Percentiles rank a stretch among this genome's conserved stretches.
phyloP scores from a whole-genome alignment of 2,329 filamentous ascomycete genomes.

The Monilinia aucupariae region DNA sequence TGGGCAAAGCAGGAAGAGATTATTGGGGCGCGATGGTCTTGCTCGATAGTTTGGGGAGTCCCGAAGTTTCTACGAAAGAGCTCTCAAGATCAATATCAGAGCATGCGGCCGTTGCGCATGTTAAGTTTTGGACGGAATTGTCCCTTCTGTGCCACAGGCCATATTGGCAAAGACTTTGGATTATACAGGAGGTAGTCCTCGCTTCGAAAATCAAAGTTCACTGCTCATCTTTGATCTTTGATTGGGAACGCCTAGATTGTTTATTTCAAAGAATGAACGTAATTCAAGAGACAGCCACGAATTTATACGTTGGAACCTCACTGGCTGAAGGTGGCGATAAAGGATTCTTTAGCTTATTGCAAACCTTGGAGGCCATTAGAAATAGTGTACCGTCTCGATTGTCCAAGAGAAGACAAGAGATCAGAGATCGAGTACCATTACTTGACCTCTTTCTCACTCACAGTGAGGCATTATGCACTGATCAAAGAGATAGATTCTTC shows the following conservation, averaged over 20 bases:
- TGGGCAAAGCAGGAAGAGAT: conserved; percentile 13
- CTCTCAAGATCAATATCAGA: conserved; percentile 4
- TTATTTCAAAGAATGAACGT: conserved; percentile 5
- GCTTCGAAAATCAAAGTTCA: conserved; percentile 14
- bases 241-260: conserved; percentile 13
- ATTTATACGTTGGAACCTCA: not conserved
- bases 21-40: conserved; percentile 16
- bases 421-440: conserved; percentile 1
- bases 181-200: conserved; percentile 17
- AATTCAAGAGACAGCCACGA: not conserved
- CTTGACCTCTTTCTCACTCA: conserved; percentile 17
- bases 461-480: conserved; percentile 12
- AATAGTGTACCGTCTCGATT: conserved; percentile 10
- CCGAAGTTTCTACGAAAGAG: conserved; percentile 5
- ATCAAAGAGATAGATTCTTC: conserved; percentile 16
- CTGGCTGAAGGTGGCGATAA: not conserved
- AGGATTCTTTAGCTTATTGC: conserved; percentile 4
- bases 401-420: conserved; percentile 10
- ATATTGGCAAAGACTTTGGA: conserved; percentile 16
- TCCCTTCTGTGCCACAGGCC: conserved; percentile 1
- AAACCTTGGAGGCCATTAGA: conserved; percentile 8
- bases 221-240: conserved; percentile 14
- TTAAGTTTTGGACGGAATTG: conserved; percentile 15
- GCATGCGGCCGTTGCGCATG: conserved; percentile 1
- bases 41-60: conserved; percentile 6